phyloP scores from a whole-genome alignment of 1,139 yeast genomes.

The Yamadazyma mexicana region DNA sequence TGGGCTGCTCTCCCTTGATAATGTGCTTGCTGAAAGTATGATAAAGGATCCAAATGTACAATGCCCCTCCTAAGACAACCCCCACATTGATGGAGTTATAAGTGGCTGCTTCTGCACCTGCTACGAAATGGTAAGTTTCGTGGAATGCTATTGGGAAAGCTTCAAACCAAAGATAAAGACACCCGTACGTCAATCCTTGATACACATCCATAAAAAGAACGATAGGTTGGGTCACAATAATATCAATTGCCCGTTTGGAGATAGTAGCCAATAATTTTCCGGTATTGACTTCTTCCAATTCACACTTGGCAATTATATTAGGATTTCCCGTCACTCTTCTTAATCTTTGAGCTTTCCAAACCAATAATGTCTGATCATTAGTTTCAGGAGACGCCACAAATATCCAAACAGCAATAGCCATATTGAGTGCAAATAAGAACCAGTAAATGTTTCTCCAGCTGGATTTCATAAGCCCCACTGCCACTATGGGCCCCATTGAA shows the following conservation, averaged over 20 bases:
- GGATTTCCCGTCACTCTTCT: constrained; percentile 45
- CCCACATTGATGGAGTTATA: constrained; percentile 24
- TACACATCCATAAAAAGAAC: constrained; percentile 31
- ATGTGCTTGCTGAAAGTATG: constrained; percentile 25
- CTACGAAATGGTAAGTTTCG: constrained; percentile 22
- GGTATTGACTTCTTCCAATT: constrained; percentile 34
- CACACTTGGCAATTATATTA: constrained; percentile 40
- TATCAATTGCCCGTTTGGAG: constrained; percentile 31
- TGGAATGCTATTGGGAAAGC: constrained; percentile 32
- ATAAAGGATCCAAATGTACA: constrained; percentile 22
- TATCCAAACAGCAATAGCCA: no score
- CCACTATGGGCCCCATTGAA: constrained; percentile 33
- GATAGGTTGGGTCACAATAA: constrained; percentile 30
- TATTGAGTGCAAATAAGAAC: constrained; percentile 40
- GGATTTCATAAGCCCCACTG: constrained; percentile 23
- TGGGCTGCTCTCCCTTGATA: constrained; percentile 35
- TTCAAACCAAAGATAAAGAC: constrained; percentile 34
- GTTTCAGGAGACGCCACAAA: no score
- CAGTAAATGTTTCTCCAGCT: constrained; percentile 51
- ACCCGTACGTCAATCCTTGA: constrained; percentile 30
- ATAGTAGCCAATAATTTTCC: constrained; percentile 20
- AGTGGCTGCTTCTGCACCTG: constrained; percentile 28
- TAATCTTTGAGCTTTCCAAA: no score
- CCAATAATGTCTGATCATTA: no score
- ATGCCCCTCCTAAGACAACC: constrained; percentile 19